Evolutionary conservation across 106 monocot species (phyloP).

Genomic region (Narthecium ossifragum): DNA sequence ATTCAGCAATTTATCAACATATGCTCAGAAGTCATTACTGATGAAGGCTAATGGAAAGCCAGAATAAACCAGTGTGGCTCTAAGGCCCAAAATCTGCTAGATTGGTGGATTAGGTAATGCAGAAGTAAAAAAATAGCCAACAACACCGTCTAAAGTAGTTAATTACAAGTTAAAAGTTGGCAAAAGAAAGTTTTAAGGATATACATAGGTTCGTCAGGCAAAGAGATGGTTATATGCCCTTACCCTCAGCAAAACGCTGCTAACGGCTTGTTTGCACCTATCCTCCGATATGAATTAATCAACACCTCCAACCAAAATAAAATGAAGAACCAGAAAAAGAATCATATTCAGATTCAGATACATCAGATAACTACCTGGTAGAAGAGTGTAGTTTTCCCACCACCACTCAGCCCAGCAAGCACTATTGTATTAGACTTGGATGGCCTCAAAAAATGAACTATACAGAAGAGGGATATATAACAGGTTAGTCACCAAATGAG

Average conservation of each 20-base stretch:
- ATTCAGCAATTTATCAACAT: neutral
- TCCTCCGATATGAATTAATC: neutral
- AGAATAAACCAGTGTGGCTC: too few relatives aligned
- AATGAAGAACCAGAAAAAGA: neutral
- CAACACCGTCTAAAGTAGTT: too few relatives aligned
- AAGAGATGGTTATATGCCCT: too few relatives aligned
- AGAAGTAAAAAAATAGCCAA: neutral
- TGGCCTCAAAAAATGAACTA: constrained; percentile 46
- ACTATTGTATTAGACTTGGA: constrained; percentile 65
- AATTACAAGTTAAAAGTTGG: neutral
- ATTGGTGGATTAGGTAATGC: too few relatives aligned
- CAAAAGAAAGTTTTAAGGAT: neutral
- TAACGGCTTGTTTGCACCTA: neutral
- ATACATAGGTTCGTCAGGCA: neutral
- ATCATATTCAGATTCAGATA: neutral
- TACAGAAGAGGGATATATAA: neutral
- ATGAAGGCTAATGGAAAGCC: neutral
- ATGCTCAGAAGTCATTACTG: neutral
- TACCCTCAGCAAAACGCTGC: neutral
- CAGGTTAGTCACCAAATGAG: neutral
- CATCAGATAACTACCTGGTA: constrained; percentile 55
- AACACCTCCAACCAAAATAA: neutral
- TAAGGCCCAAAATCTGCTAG: too few relatives aligned
- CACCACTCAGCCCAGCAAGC: constrained; percentile 77
- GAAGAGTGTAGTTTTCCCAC: constrained; percentile 84